These are phyloP conservation scores for Sicyos baderoa DNA, from an alignment of 306 rosid genomes.

Conservation along the genomic window DNA sequence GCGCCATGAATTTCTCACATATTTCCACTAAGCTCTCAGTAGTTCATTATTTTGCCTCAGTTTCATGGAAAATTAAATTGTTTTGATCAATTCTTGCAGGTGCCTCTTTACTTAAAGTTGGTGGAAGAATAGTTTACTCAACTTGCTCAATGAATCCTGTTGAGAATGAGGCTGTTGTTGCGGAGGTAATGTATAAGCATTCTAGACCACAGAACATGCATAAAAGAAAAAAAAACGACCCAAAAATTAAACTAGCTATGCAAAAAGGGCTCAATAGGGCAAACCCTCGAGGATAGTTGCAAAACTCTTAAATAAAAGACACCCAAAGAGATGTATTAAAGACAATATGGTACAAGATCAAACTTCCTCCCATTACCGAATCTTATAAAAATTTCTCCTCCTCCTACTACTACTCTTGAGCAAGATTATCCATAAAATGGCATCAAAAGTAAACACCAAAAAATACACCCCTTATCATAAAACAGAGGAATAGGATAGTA, in stretches of 20 bases:
- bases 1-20: not conserved
- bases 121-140: slow-evolving; percentile 94
- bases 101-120: slow-evolving; percentile 73
- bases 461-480: not conserved
- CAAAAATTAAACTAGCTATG: not conserved
- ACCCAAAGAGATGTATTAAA: not conserved
- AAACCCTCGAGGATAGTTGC: not conserved
- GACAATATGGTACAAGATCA: not conserved
- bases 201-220: not conserved
- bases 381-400: not conserved
- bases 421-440: not conserved
- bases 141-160: slow-evolving; percentile 98
- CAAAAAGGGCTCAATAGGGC: not conserved
- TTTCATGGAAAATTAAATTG: not conserved
- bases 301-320: not conserved
- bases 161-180: slow-evolving; percentile 95
- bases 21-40: not conserved
- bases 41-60: not conserved
- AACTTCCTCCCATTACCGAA: not conserved
- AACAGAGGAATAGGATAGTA: not conserved
- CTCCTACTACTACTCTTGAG: not conserved
- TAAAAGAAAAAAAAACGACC: not conserved
- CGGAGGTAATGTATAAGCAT: slow-evolving; percentile 52
- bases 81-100: slow-evolving; percentile 43
- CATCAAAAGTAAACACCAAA: not conserved